These are phyloP conservation scores for Candida anglica DNA, from an alignment of 805 yeast species.

Conservation along the genomic window DNA sequence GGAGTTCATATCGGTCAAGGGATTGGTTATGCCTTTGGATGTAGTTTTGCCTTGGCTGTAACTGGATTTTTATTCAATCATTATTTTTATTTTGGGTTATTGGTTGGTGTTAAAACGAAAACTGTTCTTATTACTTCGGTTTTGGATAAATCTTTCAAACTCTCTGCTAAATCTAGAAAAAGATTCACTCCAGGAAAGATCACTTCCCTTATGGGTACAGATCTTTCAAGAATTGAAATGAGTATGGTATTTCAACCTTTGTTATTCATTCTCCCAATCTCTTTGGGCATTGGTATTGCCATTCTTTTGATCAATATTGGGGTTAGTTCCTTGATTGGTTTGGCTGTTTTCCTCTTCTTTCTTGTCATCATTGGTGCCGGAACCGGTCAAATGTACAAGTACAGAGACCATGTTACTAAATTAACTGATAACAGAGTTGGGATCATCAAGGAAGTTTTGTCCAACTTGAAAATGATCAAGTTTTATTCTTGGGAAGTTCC, in stretches of 20 bases:
- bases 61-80: conserved; percentile 47
- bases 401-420: conserved; percentile 54
- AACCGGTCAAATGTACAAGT: conserved; percentile 49
- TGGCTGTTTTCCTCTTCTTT: conserved; percentile 52
- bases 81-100: conserved; percentile 56
- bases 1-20: conserved; percentile 27
- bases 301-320: conserved; percentile 68
- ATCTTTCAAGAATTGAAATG: conserved; percentile 74
- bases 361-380: conserved; percentile 41
- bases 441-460: conserved; percentile 72
- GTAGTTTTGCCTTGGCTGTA: conserved; percentile 24
- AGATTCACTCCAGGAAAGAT: conserved; percentile 65
- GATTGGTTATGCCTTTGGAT: conserved; percentile 39
- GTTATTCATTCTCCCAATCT: conserved; percentile 58
- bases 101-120: conserved; percentile 68
- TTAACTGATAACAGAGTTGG: conserved; percentile 77
- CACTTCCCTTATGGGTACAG: conserved; percentile 78
- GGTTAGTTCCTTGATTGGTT: conserved; percentile 67
- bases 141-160: conserved; percentile 60
- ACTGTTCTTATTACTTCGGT: conserved; percentile 69
- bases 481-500: conserved; percentile 91
- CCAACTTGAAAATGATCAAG: conserved; percentile 76
- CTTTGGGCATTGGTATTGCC: conserved; percentile 59
- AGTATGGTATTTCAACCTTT: conserved; percentile 69
- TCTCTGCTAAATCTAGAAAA: conserved; percentile 55